Percentiles rank a stretch among this genome's conserved stretches.
These are phyloP conservation scores for Microdochium bolleyi DNA, from an alignment of 2,329 filamentous ascomycete species.

Conservation along the genomic window DNA sequence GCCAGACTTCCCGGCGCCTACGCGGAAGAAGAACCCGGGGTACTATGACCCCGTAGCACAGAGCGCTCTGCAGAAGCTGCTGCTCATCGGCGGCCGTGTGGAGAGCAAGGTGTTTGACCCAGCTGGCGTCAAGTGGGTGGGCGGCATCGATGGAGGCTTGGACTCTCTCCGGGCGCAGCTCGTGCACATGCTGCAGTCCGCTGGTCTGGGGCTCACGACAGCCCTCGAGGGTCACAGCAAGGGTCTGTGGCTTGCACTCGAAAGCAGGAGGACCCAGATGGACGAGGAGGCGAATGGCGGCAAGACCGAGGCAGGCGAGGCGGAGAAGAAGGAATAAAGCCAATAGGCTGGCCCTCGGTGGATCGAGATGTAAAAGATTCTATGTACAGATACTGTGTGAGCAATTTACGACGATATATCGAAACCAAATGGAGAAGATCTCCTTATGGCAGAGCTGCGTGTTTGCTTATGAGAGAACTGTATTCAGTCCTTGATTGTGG, in stretches of 20 bases:
- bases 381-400: conserved; percentile 6
- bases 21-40: conserved; percentile 65
- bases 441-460: conserved; percentile 1
- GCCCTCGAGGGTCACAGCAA: conserved; percentile 74
- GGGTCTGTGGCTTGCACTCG: conserved; percentile 81
- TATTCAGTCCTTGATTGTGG: no score
- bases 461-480: no score
- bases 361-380: conserved; percentile 12
- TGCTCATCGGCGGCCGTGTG: conserved; percentile 78
- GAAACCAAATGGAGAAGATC: no score
- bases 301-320: conserved; percentile 18
- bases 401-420: no score
- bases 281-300: conserved; percentile 55
- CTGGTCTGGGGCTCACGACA: conserved; percentile 68
- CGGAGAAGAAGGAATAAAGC: conserved; percentile 9
- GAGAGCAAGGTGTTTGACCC: conserved; percentile 80
- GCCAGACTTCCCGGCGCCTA: conserved; percentile 69
- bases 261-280: conserved; percentile 71
- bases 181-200: conserved; percentile 70
- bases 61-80: conserved; percentile 74
- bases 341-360: neutral
- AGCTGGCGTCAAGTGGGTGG: conserved; percentile 56
- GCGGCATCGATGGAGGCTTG: conserved; percentile 73
- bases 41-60: conserved; percentile 78
- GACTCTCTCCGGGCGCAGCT: conserved; percentile 76